A percentile compares a stretch with the other conserved stretches of the same genome.
These are phyloP conservation scores for Coix lacrymajobi DNA, from an alignment of 176 grass and related monocot species.

Conservation along the genomic window DNA sequence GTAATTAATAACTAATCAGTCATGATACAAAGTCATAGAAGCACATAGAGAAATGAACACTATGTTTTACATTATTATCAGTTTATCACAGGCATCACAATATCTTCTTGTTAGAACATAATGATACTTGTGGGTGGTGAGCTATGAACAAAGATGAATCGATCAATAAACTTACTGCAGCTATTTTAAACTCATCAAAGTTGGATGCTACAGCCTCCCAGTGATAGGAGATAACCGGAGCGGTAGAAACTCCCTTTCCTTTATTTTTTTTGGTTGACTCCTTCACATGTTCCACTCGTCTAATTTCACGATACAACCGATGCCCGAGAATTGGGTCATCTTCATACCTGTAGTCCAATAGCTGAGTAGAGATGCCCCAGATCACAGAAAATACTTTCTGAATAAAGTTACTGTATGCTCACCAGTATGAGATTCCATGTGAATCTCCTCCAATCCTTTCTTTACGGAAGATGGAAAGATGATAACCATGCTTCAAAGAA, in stretches of 20 bases:
- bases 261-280: slow-evolving; percentile 50
- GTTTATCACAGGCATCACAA: not conserved
- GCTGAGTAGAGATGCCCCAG: slow-evolving; percentile 23
- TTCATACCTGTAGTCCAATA: slow-evolving; percentile 65
- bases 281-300: slow-evolving; percentile 52
- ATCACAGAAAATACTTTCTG: not conserved
- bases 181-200: slow-evolving; percentile 79
- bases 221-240: slow-evolving; percentile 56
- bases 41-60: not conserved
- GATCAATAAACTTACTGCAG: slow-evolving; percentile 63
- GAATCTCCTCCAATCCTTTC: slow-evolving; percentile 84
- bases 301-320: slow-evolving; percentile 92
- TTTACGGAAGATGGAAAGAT: slow-evolving; percentile 74
- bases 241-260: slow-evolving; percentile 42
- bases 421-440: slow-evolving; percentile 94
- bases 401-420: slow-evolving; percentile 25
- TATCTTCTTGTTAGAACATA: slow-evolving; percentile 2
- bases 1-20: not conserved
- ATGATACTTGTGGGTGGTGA: not conserved
- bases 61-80: slow-evolving; percentile 19
- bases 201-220: slow-evolving; percentile 92
- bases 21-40: not conserved
- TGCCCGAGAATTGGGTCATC: slow-evolving; percentile 82
- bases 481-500: slow-evolving; percentile 72
- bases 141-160: not conserved